Percentiles rank a stretch among this genome's conserved stretches.
Conservation (phyloP, 257 asterid species). For the Coffea canephora region DNA sequence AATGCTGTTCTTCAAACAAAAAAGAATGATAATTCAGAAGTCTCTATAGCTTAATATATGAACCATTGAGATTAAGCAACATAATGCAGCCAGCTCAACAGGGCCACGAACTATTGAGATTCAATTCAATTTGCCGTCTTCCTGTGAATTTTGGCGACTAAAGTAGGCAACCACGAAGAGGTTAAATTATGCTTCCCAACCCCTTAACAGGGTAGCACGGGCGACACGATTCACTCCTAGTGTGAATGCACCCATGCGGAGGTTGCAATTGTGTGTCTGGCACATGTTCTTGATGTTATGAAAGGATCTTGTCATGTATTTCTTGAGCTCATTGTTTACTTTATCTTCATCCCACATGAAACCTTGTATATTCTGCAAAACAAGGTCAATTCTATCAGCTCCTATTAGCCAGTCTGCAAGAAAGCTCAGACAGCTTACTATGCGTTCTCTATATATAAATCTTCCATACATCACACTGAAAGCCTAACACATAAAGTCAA, state of each 20-base stretch:
- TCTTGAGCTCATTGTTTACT: slow-evolving; percentile 64
- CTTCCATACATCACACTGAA: background rate
- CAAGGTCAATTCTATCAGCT: background rate
- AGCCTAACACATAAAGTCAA: background rate
- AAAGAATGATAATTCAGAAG: background rate
- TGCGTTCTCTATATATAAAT: background rate
- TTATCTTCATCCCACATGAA: slow-evolving; percentile 89
- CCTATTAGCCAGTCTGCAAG: background rate
- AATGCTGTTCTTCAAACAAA: background rate
- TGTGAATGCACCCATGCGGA: slow-evolving; percentile 88
- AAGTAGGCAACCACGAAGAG: no score
- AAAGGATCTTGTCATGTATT: slow-evolving; percentile 78
- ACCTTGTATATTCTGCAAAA: slow-evolving; percentile 77
- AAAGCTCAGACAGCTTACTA: background rate
- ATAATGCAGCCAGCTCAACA: slow-evolving; percentile 1
- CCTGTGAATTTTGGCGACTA: no score
- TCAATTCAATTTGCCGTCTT: background rate
- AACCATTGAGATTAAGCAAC: slow-evolving; percentile 1
- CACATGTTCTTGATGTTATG: slow-evolving; percentile 64
- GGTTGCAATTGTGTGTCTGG: slow-evolving; percentile 63
- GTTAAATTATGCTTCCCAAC: slow-evolving; percentile 67
- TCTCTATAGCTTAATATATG: background rate
- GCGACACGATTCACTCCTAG: slow-evolving; percentile 90
- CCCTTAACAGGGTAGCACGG: slow-evolving; percentile 68
- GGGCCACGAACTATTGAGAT: background rate